Base-by-base conservation (phyloP, 257 asterid species). In the Plectranthus barbatus region DNA sequence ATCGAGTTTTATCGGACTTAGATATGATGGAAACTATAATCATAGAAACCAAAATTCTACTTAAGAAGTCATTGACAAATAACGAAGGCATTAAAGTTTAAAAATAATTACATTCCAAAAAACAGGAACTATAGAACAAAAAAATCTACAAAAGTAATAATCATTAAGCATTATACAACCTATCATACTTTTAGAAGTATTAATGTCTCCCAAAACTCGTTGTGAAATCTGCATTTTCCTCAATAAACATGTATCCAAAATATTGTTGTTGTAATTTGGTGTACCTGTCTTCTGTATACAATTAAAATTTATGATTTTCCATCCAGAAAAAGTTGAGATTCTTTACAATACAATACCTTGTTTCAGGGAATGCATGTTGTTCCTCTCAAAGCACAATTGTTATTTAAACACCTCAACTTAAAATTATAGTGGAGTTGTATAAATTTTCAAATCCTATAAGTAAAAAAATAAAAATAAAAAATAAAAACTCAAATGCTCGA, bases 201-300 rank as follows among this genome's bases (percentile, higher is more conserved):
- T 66, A 90, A 71, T 59, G 97, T 96, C 68, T 90, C 94, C 45
- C 80, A 65, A 74, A 93, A 71, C 79, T 85, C 95, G 78, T 83
- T 85, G 84, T 68, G 76, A 81, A 74, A 68, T 79, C 85, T 33
- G 83, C 83, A 78, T 86, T 86, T 54, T 85, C 95, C 76, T 90
- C 99, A 34, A 90, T 82, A 74, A 77, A 76, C 94, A 93, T 79
- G 84, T 93, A 87, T 93, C 97, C 77, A 93, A 64, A 72, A 93
- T 93, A 64, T 97, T 93, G 63, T 76, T 79, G 75, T 90, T 93
- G 78, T 93, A 93, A 73, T 62, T 79, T 6, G 91, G 95, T 31
- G 99, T 93, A 62, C 96, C 84, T 79, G 76, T 77, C 63, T 66
- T 12, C 52, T 74, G 60, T 60, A 77, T 42, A 79, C 61, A 76